Percentiles rank a stretch among this genome's conserved stretches.
Conservation (phyloP, 768 basidiomycete genomes). For the Agaricus bisporus region DNA sequence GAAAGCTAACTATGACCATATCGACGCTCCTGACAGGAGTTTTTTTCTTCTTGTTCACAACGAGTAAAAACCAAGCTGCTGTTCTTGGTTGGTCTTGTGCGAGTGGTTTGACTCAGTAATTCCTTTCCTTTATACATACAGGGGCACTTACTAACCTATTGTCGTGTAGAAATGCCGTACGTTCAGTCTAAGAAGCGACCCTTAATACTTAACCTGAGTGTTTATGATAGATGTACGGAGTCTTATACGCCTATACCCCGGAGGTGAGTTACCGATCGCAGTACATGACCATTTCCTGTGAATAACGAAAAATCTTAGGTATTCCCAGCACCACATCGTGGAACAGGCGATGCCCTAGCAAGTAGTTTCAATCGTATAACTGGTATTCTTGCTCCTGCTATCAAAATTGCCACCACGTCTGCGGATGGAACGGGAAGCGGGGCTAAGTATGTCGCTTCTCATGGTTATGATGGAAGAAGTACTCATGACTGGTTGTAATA, state of each 20-base stretch:
- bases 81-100: conserved; percentile 43
- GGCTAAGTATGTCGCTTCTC: too few relatives aligned
- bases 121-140: background rate
- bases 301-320: conserved; percentile 17
- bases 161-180: conserved; percentile 3
- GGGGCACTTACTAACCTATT: background rate
- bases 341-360: conserved; percentile 46
- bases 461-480: too few relatives aligned
- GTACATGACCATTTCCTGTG: background rate
- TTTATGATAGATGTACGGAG: conserved; percentile 37
- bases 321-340: conserved; percentile 51
- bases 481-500: background rate
- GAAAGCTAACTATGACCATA: conserved; percentile 40
- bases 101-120: conserved; percentile 32
- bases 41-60: conserved; percentile 49
- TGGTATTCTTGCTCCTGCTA: conserved; percentile 41
- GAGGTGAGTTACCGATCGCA: conserved; percentile 25
- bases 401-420: conserved; percentile 40
- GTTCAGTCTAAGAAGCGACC: background rate
- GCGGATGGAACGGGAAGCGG: conserved; percentile 17
- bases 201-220: background rate
- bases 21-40: conserved; percentile 39
- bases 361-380: conserved; percentile 43
- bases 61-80: conserved; percentile 30
- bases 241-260: conserved; percentile 52